Base-by-base conservation (phyloP, 1,139 yeast genomes). In the Scheffersomyces parashehatae region DNA sequence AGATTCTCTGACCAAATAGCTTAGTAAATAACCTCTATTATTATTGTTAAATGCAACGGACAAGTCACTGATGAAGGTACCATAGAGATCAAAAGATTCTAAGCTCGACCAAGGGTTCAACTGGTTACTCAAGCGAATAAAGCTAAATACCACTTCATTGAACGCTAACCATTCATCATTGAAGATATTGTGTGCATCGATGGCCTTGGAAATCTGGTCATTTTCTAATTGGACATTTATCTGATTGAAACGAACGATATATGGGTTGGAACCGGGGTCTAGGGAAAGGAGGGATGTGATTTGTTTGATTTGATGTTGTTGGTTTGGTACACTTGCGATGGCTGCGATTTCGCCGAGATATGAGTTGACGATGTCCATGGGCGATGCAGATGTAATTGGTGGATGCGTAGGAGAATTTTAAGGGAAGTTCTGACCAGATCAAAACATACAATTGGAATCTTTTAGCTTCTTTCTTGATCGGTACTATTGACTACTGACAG, bases 31-130 rank as follows among this genome's bases (percentile, higher is more conserved):
- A 3, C 88, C 89, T 29, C 70, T 64, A n/a, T 62, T 64, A 40
- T 62, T 65, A 52, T 83, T 82, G 52, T 74, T 71, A 55, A 85
- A 79, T 1, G 89, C 86, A 5, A 78, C 65, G 9, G 86, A 76
- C 35, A 85, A 58, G 47, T 80, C 79, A 43, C 77, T 77, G 37
- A 81, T 61, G 51, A 70, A 81, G 24, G 65, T 64, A 5, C 83
- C 71, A 50, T 80, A 75, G 34, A 82, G 62, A 54, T 85, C 90
- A 54, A 83, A 85, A 11, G 88, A 79, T 29, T 70, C 74, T 8
- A 76, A 59, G 2, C 73, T 50, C 2, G 87, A 78, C 70, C 79
- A 68, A 0, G 93, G 88, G 50, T 85, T 78, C 39, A 85, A 60
- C 48, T 81, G 82, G 37, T 77, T 65, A 35, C 82, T 68, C 40